Evolutionary conservation across 805 yeast genomes (phyloP), one percentile per base, ranked within the genome.

Genomic region (Lachancea thermotolerans): DNA sequence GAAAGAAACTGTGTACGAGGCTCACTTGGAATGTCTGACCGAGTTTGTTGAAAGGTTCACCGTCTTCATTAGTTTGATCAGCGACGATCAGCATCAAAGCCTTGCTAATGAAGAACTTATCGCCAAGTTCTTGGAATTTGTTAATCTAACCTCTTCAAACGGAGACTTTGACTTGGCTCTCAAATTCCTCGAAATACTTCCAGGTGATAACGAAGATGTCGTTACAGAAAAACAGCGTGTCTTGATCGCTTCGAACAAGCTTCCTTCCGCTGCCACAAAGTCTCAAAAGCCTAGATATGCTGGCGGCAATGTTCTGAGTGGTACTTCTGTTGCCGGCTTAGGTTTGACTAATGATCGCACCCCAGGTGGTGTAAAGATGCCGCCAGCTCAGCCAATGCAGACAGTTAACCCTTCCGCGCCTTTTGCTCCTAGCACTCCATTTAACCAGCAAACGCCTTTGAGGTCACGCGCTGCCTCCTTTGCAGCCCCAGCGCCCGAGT

Each of bases 131-230:
- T 72, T 87, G 52, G 98, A 93, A 65, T 93, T 85, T 64, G 81
- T 95, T 38, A 81, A 78, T 52, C 70, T 84, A 48, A 80, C 89
- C 46, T 83, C 95, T 3, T 79, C 88, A 25, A 80, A 75, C 58
- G 98, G 97, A 25, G 80, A 85, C 51, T 81, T 87, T 55, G 95
- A 83, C 9, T 69, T 91, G 53, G 97, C 98, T 1, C 74, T 71
- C 47, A 77, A 74, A 52, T 78, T 85, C 53, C 73, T 91, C 59
- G 70, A 72, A 37, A 71, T 83, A 49, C 71, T 93, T 56, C 95
- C 98, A 10, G 78, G 76, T 37, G 79, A 79, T 44, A 78, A 81
- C 54, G 85, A 83, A 37, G 86, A 82, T 21, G 81, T 84, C 41
- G 77, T 74, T 45, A 61, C 75, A 36, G 96, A 87, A 58, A 85